phyloP scores from a whole-genome alignment of 768 basidiomycete species.

The Podaxis carcinomalis region DNA sequence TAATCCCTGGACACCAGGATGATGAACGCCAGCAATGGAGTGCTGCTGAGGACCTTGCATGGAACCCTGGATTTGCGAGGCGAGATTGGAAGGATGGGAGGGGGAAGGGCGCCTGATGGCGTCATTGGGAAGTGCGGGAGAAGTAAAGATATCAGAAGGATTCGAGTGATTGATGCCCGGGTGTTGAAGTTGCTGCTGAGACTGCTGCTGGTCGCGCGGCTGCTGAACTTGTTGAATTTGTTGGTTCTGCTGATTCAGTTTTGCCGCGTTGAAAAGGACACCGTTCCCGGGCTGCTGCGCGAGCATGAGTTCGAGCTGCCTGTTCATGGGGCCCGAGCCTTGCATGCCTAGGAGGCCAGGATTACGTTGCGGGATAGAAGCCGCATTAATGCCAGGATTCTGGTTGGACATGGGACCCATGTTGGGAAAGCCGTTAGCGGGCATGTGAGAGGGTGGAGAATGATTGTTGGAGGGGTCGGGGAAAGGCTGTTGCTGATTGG shows the following conservation, averaged over 20 bases:
- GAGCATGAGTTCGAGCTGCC: slow-evolving; percentile 47
- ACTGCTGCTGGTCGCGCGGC: slow-evolving; percentile 27
- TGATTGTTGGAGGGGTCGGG: slow-evolving; percentile 29
- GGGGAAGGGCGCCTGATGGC: slow-evolving; percentile 45
- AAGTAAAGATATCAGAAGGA: slow-evolving; percentile 42
- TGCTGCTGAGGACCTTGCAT: slow-evolving; percentile 9
- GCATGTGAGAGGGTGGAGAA: slow-evolving; percentile 33
- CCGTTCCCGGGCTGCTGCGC: slow-evolving; percentile 47
- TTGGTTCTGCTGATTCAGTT: slow-evolving; percentile 28
- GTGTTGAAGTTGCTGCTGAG: slow-evolving; percentile 25
- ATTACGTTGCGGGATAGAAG: slow-evolving; percentile 19
- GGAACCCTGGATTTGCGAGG: slow-evolving; percentile 15
- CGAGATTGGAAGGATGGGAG: slow-evolving; percentile 30
- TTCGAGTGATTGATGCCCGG: slow-evolving; percentile 33
- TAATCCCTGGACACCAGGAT: neutral
- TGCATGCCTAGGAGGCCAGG: slow-evolving; percentile 10
- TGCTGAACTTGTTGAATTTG: slow-evolving; percentile 24
- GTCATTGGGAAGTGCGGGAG: slow-evolving; percentile 40
- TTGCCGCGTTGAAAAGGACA: slow-evolving; percentile 30
- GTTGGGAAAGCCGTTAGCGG: slow-evolving; percentile 34
- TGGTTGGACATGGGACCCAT: slow-evolving; percentile 32
- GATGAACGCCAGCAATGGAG: neutral
- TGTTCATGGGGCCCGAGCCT: slow-evolving; percentile 24
- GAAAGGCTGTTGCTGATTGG: slow-evolving; percentile 21
- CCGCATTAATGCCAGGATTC: slow-evolving; percentile 17